Evolutionary conservation across 2,329 filamentous ascomycete genomes (phyloP).

Genomic region (Diaporthe sp.): DNA sequence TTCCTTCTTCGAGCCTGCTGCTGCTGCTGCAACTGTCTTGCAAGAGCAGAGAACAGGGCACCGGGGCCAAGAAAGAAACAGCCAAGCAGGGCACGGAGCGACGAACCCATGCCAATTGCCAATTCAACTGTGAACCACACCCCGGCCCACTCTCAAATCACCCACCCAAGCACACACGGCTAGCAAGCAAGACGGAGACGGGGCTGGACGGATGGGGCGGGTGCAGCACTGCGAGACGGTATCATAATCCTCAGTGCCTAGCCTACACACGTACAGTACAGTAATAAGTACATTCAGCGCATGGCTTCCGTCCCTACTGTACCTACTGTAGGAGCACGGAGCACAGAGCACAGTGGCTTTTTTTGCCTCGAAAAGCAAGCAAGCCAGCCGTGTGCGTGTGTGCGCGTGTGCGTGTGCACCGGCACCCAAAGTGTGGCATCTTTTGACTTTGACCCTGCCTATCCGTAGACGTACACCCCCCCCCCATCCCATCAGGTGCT

Average conservation of each 20-base stretch:
- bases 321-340: slow-evolving; percentile 2
- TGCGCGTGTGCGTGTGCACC: slow-evolving; percentile 20
- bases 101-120: slow-evolving; percentile 26
- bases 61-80: slow-evolving; percentile 34
- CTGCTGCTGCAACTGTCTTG: slow-evolving; percentile 12
- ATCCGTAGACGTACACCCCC: background rate
- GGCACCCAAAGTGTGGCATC: slow-evolving; percentile 30
- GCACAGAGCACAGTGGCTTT: slow-evolving; percentile 21
- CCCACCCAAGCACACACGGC: slow-evolving; percentile 15
- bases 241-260: slow-evolving; percentile 5
- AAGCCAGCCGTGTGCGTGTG: slow-evolving; percentile 22
- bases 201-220: slow-evolving; percentile 30
- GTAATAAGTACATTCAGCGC: background rate
- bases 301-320: background rate
- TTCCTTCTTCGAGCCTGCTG: background rate
- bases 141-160: slow-evolving; percentile 33
- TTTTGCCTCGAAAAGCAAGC: slow-evolving; percentile 29
- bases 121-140: slow-evolving; percentile 35
- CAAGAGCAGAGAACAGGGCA: slow-evolving; percentile 36
- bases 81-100: slow-evolving; percentile 36
- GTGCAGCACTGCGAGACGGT: slow-evolving; percentile 33
- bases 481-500: slow-evolving; percentile 5
- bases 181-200: slow-evolving; percentile 19
- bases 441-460: slow-evolving; percentile 23
- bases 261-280: slow-evolving; percentile 5